Conservation (phyloP, 305 asterid genomes). For the Andrographis paniculata region DNA sequence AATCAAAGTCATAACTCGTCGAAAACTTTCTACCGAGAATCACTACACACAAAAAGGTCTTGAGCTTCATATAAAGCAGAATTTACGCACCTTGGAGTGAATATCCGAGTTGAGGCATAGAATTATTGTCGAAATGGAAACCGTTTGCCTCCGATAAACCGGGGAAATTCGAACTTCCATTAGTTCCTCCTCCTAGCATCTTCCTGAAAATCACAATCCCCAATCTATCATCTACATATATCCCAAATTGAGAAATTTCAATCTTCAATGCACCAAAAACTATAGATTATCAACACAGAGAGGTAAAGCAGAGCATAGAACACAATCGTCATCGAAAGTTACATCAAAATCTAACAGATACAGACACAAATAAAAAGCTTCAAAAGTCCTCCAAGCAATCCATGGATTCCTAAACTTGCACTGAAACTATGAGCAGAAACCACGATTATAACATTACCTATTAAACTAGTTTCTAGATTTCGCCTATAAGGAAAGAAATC, state of each 20-base stretch:
- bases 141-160: constrained; percentile 36
- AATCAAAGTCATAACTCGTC: no score
- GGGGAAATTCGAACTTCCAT: constrained; percentile 30
- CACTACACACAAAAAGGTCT: background rate
- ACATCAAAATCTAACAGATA: background rate
- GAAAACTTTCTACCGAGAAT: background rate
- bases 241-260: background rate
- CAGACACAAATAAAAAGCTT: background rate
- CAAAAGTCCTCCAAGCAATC: no score
- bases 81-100: constrained; percentile 45
- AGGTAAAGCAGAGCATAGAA: background rate
- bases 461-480: no score
- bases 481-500: no score
- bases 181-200: constrained; percentile 44
- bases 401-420: no score
- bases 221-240: background rate
- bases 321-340: background rate
- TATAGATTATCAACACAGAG: background rate
- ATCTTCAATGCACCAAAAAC: background rate
- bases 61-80: background rate
- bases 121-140: constrained; percentile 28
- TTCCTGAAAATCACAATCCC: constrained; percentile 27
- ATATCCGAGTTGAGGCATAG: constrained; percentile 54
- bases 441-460: background rate
- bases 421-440: no score